These are phyloP conservation scores for Plasmodium fragile DNA, from an alignment of 169 alveolate species.

Conservation along the genomic window DNA sequence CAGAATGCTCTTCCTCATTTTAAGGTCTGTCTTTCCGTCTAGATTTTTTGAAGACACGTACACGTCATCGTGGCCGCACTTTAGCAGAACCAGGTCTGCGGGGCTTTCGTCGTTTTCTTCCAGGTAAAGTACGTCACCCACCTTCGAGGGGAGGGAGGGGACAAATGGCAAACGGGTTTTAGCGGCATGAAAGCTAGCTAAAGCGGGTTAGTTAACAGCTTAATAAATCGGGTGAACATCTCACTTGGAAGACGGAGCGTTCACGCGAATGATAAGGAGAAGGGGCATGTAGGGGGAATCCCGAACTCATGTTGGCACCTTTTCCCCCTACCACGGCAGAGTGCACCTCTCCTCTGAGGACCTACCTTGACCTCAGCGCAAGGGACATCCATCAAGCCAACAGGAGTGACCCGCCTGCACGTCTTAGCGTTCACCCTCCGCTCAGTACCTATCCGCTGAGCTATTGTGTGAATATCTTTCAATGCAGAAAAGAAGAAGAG, in stretches of 20 bases:
- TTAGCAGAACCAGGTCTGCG: constrained; percentile 37
- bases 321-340: background rate
- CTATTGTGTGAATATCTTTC: constrained; percentile 8
- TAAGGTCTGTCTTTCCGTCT: constrained; percentile 37
- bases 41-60: constrained; percentile 16
- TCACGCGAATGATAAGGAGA: background rate
- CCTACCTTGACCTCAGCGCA: constrained; percentile 10
- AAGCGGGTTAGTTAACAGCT: background rate
- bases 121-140: constrained; percentile 39
- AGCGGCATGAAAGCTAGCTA: background rate
- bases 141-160: background rate
- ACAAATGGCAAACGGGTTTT: background rate
- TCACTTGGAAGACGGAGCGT: background rate
- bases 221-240: background rate
- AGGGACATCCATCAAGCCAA: constrained; percentile 24
- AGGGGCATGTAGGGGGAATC: background rate
- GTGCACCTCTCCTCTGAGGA: background rate
- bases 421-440: background rate
- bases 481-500: constrained; percentile 1
- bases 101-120: constrained; percentile 39
- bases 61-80: background rate
- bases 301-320: background rate
- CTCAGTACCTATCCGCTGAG: background rate
- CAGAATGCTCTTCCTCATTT: constrained; percentile 29
- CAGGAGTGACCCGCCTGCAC: constrained; percentile 27